phyloP scores from a whole-genome alignment of 495 filamentous ascomycete species.

The Penicillium egyptiacum region DNA sequence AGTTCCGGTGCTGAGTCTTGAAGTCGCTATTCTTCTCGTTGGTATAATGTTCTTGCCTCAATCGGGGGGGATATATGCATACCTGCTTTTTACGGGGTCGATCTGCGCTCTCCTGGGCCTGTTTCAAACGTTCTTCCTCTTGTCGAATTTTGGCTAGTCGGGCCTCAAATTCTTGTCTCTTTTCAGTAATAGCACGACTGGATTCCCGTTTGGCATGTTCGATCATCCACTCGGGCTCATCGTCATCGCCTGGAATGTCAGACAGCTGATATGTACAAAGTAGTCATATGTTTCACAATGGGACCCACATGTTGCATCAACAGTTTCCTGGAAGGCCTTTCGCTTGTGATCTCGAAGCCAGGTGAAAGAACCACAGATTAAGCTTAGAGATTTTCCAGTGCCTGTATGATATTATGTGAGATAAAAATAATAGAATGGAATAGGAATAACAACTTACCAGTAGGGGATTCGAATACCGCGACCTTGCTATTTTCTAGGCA shows the following conservation, averaged over 20 bases:
- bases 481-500: constrained; percentile 78
- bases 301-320: constrained; percentile 37
- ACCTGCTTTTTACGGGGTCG: constrained; percentile 52
- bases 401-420: constrained; percentile 31
- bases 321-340: constrained; percentile 56
- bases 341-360: constrained; percentile 89
- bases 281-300: background rate
- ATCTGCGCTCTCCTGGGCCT: constrained; percentile 45
- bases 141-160: constrained; percentile 65
- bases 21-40: constrained; percentile 32
- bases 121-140: constrained; percentile 64
- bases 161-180: constrained; percentile 69
- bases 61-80: constrained; percentile 17
- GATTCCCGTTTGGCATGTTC: constrained; percentile 70
- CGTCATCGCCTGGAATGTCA: constrained; percentile 50
- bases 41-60: background rate
- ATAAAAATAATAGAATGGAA: background rate
- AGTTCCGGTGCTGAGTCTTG: constrained; percentile 27
- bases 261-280: background rate
- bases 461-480: constrained; percentile 92
- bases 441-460: constrained; percentile 51
- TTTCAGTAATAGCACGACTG: constrained; percentile 61
- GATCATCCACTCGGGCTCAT: constrained; percentile 88
- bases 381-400: constrained; percentile 89
- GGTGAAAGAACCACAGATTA: constrained; percentile 90